Conservation (phyloP, 257 asterid genomes). For the Henckelia pumila region DNA sequence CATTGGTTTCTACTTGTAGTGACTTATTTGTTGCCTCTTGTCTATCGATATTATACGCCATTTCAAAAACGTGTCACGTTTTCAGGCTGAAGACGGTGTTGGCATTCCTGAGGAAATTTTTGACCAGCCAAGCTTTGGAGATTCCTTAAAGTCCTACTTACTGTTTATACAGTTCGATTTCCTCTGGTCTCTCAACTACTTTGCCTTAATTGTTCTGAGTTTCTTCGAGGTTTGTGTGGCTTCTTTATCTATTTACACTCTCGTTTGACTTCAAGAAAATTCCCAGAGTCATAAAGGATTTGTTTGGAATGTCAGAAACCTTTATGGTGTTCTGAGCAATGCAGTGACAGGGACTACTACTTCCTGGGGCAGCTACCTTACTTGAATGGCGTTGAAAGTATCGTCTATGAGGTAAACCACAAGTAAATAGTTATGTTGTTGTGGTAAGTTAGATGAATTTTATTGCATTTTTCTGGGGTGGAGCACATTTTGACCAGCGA, state of each 20-base stretch:
- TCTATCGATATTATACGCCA: not conserved
- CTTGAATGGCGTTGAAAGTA: slow-evolving; percentile 64
- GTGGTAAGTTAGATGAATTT: slow-evolving; percentile 15
- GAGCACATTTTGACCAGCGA: too few species aligned
- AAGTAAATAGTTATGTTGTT: slow-evolving; percentile 11
- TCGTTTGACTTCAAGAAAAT: slow-evolving; percentile 12
- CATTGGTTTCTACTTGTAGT: slow-evolving; percentile 2
- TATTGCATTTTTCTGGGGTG: not conserved
- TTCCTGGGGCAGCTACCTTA: slow-evolving; percentile 91
- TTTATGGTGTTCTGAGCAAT: slow-evolving; percentile 79
- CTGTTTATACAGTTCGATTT: slow-evolving; percentile 70
- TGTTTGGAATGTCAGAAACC: slow-evolving; percentile 73
- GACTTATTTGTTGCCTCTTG: slow-evolving; percentile 1
- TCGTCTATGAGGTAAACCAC: slow-evolving; percentile 74
- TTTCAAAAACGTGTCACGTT: slow-evolving; percentile 20
- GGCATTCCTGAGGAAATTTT: slow-evolving; percentile 96
- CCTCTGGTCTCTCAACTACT: slow-evolving; percentile 86
- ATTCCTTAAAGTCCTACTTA: slow-evolving; percentile 66
- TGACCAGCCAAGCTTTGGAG: slow-evolving; percentile 75
- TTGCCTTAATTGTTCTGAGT: slow-evolving; percentile 72
- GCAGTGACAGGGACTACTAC: slow-evolving; percentile 74
- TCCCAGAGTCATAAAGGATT: slow-evolving; percentile 26
- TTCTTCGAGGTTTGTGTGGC: slow-evolving; percentile 63
- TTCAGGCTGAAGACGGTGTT: slow-evolving; percentile 97
- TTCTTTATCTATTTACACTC: slow-evolving; percentile 19